phyloP scores from a whole-genome alignment of 345 rosid species.

The Hibiscus syriacus region DNA sequence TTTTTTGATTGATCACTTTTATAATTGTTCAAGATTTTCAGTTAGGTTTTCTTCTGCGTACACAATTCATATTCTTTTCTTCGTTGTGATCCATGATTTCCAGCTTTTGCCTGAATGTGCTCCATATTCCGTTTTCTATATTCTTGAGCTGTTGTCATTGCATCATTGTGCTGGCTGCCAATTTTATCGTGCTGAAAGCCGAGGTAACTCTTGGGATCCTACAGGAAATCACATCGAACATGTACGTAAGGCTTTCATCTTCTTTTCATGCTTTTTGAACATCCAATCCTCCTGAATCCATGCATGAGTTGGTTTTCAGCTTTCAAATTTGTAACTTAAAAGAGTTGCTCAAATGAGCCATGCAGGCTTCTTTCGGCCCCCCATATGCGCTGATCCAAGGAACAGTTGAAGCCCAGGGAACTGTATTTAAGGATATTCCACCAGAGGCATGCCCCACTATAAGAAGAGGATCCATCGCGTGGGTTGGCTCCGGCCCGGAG shows the following conservation, averaged over 20 bases:
- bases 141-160: too few relatives aligned
- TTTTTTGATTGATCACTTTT: too few relatives aligned
- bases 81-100: too few relatives aligned
- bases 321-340: too few relatives aligned
- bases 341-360: not conserved
- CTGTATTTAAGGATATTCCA: constrained; percentile 46
- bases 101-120: too few relatives aligned
- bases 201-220: too few relatives aligned
- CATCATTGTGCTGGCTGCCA: constrained; percentile 95
- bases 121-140: too few relatives aligned
- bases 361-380: constrained; percentile 81
- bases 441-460: constrained; percentile 60
- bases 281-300: not conserved
- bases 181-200: constrained; percentile 76
- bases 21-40: too few relatives aligned
- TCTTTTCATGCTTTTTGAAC: not conserved
- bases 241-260: too few relatives aligned
- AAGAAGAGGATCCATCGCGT: constrained; percentile 86
- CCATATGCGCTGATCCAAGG: constrained; percentile 93
- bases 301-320: not conserved
- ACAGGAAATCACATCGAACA: too few relatives aligned
- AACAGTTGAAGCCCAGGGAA: constrained; percentile 67
- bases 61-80: too few relatives aligned
- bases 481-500: constrained; percentile 88
- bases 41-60: too few relatives aligned